These are phyloP conservation scores for Suillus paluster DNA, from an alignment of 768 basidiomycete genomes.

Conservation along the genomic window DNA sequence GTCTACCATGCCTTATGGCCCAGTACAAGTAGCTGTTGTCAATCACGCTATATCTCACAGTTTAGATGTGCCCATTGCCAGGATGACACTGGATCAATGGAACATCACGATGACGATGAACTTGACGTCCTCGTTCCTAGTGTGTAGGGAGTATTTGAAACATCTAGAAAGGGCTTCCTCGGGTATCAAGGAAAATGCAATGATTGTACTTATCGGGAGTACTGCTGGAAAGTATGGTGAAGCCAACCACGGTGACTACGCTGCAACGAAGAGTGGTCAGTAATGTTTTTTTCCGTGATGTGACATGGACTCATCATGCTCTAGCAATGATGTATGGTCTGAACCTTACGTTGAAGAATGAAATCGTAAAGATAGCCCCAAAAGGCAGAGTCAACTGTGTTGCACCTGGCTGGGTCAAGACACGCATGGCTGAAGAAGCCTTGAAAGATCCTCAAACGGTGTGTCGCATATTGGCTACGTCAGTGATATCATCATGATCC, in stretches of 20 bases:
- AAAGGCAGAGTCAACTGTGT: constrained; percentile 71
- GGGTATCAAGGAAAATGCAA: constrained; percentile 55
- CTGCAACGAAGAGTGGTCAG: constrained; percentile 68
- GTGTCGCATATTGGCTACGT: constrained; percentile 72
- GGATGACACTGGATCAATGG: constrained; percentile 69
- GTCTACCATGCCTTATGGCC: constrained; percentile 46
- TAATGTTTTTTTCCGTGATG: neutral
- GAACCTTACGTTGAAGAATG: constrained; percentile 72
- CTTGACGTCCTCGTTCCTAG: constrained; percentile 67
- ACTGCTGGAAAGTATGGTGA: constrained; percentile 78
- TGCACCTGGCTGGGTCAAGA: constrained; percentile 70
- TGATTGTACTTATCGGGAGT: constrained; percentile 70
- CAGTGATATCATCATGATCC: constrained; percentile 24
- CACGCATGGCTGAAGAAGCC: constrained; percentile 62
- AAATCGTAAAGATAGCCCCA: constrained; percentile 78
- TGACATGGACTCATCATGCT: too few relatives aligned
- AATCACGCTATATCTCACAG: constrained; percentile 63
- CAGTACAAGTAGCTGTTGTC: constrained; percentile 60
- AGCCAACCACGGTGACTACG: constrained; percentile 68
- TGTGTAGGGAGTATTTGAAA: constrained; percentile 60
- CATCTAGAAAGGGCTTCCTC: constrained; percentile 43
- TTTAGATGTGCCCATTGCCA: constrained; percentile 51
- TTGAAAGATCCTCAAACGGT: constrained; percentile 58
- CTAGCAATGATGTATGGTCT: constrained; percentile 79
- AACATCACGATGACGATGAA: constrained; percentile 62